phyloP scores from a whole-genome alignment of 805 yeast genomes.

The Naumovozyma baii region DNA sequence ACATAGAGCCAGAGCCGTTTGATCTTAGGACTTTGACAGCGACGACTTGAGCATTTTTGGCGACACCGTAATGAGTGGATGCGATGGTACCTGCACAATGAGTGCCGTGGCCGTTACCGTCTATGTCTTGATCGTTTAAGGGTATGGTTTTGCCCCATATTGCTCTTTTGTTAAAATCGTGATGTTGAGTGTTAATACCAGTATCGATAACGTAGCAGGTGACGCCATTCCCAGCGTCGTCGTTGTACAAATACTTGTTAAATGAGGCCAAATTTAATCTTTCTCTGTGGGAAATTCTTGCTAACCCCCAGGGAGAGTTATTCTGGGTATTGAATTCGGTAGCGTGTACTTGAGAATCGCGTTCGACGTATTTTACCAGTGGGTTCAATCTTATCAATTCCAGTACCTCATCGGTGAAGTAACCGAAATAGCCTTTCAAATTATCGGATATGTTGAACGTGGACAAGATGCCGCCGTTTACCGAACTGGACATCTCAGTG shows the following conservation, averaged over 20 bases:
- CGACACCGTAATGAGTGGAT: constrained; percentile 70
- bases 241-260: constrained; percentile 64
- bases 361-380: constrained; percentile 58
- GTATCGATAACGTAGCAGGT: constrained; percentile 86
- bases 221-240: constrained; percentile 72
- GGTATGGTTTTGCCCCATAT: constrained; percentile 80
- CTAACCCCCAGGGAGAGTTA: constrained; percentile 92
- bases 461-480: constrained; percentile 48
- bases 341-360: constrained; percentile 62
- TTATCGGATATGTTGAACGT: constrained; percentile 48
- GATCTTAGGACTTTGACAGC: constrained; percentile 79
- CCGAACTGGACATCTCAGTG: constrained; percentile 11
- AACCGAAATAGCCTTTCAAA: constrained; percentile 77
- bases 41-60: constrained; percentile 67
- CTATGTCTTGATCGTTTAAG: constrained; percentile 54
- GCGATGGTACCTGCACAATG: constrained; percentile 97
- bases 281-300: constrained; percentile 78
- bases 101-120: constrained; percentile 92
- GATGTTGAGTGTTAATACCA: constrained; percentile 68
- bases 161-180: constrained; percentile 78
- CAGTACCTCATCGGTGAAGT: constrained; percentile 64
- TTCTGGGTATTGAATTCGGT: constrained; percentile 56
- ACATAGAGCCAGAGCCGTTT: constrained; percentile 75
- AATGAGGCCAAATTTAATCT: constrained; percentile 57
- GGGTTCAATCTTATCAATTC: constrained; percentile 64